Base-by-base conservation (phyloP, 116 monocot species). In the Iris pallida region DNA sequence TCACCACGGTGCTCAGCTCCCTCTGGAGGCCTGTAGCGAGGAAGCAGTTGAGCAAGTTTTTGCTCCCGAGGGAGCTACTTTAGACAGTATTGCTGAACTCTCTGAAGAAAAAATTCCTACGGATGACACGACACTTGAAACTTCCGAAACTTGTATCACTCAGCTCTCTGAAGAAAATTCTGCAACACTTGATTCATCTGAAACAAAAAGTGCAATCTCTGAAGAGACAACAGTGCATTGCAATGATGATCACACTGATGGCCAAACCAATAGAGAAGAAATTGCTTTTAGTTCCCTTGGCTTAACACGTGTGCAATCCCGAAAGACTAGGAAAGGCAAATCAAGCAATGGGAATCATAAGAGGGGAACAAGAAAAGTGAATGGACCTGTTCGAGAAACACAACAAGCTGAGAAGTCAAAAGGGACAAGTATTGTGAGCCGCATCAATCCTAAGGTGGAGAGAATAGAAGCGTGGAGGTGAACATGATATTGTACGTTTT, bases 401-500 rank as follows among this genome's bases (percentile, higher is more conserved):
- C 30, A 16, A 14, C 20, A 63, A 20, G 59, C 73, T 60, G 84
- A 84, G 47, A 89, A 89, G 69, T 19, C 69, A 10, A 82, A 57
- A 59, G 85, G 77, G 16, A 30, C 30, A 14, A 80, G 82, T 63
- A 78, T 89, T 13, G 67, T 85, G 42, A 78, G 79, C 63, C 76
- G 77, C 49, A 82, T 85, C 61, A 71, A 85, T 59, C 78, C 82
- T 0, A 85, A 71, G 68, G 59, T 59, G 45, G 89, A 78, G 66
- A 74, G 83, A 20, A 71, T 75, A 7, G 89, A 85, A 66, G 85
- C 72, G 20, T 83, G 89, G 89, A 82, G 89, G 58, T 87, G 77
- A 87, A 85, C 47, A 6, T 47, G 16, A 10, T 47, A 17, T 63
- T 5, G 19, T 19, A 7, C 18, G 8, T 5, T 57, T 5, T 18